Conservation (phyloP, 2,329 filamentous ascomycete genomes). For the Tolypocladium amazonense region DNA sequence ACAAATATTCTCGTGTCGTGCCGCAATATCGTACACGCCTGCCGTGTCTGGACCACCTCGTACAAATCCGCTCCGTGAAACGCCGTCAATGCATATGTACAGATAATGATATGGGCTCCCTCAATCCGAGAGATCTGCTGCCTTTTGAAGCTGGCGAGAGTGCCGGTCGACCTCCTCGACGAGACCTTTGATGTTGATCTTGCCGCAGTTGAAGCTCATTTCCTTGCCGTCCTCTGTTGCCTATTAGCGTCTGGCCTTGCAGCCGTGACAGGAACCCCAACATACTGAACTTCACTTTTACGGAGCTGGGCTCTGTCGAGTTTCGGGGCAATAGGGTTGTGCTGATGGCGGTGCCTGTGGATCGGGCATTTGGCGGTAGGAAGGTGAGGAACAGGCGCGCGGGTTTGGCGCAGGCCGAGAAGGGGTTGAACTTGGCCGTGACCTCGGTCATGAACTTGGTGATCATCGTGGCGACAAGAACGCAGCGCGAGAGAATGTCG, state of each 20-base stretch:
- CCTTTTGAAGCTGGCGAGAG: constrained; percentile 69
- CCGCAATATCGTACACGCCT: constrained; percentile 7
- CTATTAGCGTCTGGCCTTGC: constrained; percentile 10
- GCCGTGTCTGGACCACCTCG: neutral
- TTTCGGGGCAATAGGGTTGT: constrained; percentile 63
- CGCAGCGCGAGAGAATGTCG: constrained; percentile 2
- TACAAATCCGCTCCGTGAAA: constrained; percentile 13
- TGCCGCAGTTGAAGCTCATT: constrained; percentile 70
- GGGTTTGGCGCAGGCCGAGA: constrained; percentile 67
- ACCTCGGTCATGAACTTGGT: constrained; percentile 81
- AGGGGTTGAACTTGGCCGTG: constrained; percentile 83
- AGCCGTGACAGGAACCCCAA: constrained; percentile 6
- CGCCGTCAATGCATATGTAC: constrained; percentile 20
- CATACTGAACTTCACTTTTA: constrained; percentile 81
- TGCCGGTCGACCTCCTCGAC: constrained; percentile 85
- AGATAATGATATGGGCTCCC: constrained; percentile 5
- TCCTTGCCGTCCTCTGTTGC: constrained; percentile 80
- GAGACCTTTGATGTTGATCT: constrained; percentile 75
- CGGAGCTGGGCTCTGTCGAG: constrained; percentile 55
- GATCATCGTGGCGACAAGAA: constrained; percentile 49
- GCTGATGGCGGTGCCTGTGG: constrained; percentile 63
- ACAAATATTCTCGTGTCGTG: constrained; percentile 10
- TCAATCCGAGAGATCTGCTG: constrained; percentile 61
- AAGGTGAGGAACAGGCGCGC: constrained; percentile 81
- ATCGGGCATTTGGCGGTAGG: constrained; percentile 69